phyloP scores from a whole-genome alignment of 179 eudicot genomes.

The Spergularia azorica region DNA sequence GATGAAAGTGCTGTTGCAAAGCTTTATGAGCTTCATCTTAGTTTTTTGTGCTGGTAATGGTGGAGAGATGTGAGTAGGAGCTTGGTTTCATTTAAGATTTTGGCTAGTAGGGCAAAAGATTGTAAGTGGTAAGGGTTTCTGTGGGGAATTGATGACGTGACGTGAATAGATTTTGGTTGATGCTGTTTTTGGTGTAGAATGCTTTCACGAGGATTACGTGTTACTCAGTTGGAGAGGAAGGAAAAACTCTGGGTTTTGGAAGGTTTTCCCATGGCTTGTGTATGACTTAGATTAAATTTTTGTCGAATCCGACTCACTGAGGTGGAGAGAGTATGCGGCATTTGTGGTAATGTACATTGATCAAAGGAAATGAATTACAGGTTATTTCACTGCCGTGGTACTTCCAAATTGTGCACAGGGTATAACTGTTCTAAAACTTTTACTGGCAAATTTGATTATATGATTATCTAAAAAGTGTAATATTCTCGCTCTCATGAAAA shows the following conservation, averaged over 20 bases:
- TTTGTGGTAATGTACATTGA: neutral
- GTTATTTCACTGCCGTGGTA: neutral
- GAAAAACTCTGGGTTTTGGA: neutral
- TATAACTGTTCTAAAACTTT: neutral
- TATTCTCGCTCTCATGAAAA: neutral
- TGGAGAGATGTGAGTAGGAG: neutral
- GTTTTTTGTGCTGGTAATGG: neutral
- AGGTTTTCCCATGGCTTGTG: neutral
- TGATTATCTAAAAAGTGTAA: neutral
- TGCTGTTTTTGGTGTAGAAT: neutral
- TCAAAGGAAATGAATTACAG: neutral
- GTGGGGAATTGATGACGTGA: neutral
- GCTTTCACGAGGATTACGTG: neutral
- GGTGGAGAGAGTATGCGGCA: neutral
- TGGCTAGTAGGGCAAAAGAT: neutral
- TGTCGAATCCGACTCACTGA: neutral
- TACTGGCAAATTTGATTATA: conserved; percentile 1
- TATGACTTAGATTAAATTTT: neutral
- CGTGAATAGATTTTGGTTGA: neutral
- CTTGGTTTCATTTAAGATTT: neutral
- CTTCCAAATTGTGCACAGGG: neutral
- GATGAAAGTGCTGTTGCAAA: neutral
- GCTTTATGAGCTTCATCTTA: neutral
- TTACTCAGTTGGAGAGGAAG: neutral
- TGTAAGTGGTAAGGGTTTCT: neutral